phyloP scores from a whole-genome alignment of 2,329 filamentous ascomycete species.

The Arthrobotrys pseudoclavata region DNA sequence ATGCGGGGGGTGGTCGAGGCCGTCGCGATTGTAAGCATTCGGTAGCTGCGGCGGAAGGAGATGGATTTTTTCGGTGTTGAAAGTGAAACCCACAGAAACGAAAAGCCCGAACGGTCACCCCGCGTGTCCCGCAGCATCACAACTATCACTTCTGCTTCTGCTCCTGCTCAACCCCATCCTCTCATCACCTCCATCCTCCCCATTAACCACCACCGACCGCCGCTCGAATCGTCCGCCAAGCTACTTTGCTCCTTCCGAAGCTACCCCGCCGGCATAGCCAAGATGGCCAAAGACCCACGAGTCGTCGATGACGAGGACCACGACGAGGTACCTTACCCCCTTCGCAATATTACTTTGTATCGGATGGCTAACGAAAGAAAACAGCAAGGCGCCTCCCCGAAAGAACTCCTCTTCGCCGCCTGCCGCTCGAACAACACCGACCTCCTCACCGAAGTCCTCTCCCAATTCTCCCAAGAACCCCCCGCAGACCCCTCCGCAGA shows the following conservation, averaged over 20 bases:
- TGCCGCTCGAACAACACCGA: conserved; percentile 93
- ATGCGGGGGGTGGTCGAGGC: no score
- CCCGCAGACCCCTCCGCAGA: not conserved
- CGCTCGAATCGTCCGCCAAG: no score
- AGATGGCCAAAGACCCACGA: conserved; percentile 44
- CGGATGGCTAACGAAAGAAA: not conserved
- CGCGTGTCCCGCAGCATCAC: no score
- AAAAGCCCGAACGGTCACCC: no score
- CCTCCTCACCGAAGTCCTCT: conserved; percentile 81
- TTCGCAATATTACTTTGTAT: not conserved
- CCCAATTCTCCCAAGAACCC: conserved; percentile 61
- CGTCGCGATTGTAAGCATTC: no score
- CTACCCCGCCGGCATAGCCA: not conserved
- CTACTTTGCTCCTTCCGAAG: no score
- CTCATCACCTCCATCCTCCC: no score
- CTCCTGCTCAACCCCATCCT: not conserved
- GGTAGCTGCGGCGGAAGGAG: no score
- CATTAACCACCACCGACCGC: not conserved
- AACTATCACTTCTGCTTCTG: not conserved
- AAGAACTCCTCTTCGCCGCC: conserved; percentile 90
- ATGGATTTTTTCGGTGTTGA: no score
- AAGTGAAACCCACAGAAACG: no score
- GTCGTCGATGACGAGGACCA: conserved; percentile 35
- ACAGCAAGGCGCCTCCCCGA: conserved; percentile 81
- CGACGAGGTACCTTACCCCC: conserved; percentile 18